Base-by-base conservation (phyloP, 495 filamentous ascomycete species). In the Clavariopsis aquatica region DNA sequence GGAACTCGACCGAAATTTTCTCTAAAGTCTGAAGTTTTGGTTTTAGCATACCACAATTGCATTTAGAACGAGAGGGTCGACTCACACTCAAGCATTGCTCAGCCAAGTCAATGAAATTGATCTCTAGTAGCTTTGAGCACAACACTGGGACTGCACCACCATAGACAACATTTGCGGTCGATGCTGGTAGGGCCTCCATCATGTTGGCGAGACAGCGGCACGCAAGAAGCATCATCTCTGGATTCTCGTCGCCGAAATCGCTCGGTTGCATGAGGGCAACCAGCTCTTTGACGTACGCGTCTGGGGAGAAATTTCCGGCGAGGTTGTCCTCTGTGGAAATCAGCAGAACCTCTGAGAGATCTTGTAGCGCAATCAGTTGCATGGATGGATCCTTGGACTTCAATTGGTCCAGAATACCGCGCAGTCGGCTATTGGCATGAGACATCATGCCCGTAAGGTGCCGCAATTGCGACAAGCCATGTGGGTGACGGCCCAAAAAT, bases 1-100 rank as follows among this genome's bases (percentile, higher is more conserved):
- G 95, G 74, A 96, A 99, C 72, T 99, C 95, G 45, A 92, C 86
- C 1, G 95, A 99, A 41, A 99, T 97, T 76, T 96, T 98, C 69
- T 96, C 92, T 49, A 99, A 80, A 1, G 95, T 98, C 85, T 89
- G 58, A 23, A 59, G n/a, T 27, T 1, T 7, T 70, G 47, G n/a
- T n/a, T n/a, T 78, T 68, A 52, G 49, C n/a, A 28, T 34, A 23
- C 41, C 26, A 28, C 28, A 2, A 53, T 24, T 2, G 29, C 3
- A 19, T 49, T 22, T 24, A 41, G 54, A 36, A 49, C 13, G 29
- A 29, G 19, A 17, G 10, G 27, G 57, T 13, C 43, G 38, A 81
- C 85, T 77, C 76, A 88, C 86, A 76, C 92, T 99, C 19, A 99
- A 79, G 24, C 93, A 91, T 78, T 99, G 95, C 75, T 99, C 95